Evolutionary conservation across 2,329 filamentous ascomycete genomes (phyloP), one percentile per base, ranked within the genome.

Genomic region (Passalora sequoiae): DNA sequence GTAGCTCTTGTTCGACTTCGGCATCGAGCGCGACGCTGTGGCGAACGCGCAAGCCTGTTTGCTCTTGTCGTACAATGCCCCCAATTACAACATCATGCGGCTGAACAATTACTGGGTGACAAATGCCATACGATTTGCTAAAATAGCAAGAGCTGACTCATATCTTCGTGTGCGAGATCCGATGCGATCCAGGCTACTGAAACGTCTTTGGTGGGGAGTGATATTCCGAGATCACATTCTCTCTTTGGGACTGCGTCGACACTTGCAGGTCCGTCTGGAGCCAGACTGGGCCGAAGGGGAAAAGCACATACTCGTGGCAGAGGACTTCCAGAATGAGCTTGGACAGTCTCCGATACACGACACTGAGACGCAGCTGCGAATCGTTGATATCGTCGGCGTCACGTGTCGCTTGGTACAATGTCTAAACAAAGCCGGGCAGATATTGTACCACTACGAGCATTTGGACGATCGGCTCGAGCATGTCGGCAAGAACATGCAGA

Each of bases 81-180:
- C 51, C 4, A 52, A 52, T 19, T 48, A 51, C 37, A 54, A 54
- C 30, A 40, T 52, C 35, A 39, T 52, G 31, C 49, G 51, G 20
- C 24, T 51, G 28, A 54, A 54, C 32, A 54, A 44, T 6, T 51
- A 50, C 29, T 54, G 51, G 51, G 46, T 54, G 5, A 54, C 51
- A 2, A 49, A 51, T 25, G 51, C 51, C 19, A 50, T 50, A 21
- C 51, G 51, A 15, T 54, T 54, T 30, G 51, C 51, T 12, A 40
- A 28, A 12, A 50, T 54, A 12, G 51, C 45, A 12, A 35, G 49
- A 36, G 51, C 51, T 3, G 42, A 52, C 16, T 50, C 44, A 6
- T 54, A 52, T 16, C 36, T 48, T 28, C 44, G 46, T 9, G 43
- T 50, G 17, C 48, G 44, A 13, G 51, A 54, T 15, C 51, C 51